These are phyloP conservation scores for Colletotrichum cordylinicola DNA, from an alignment of 2,329 filamentous ascomycete genomes.

Conservation along the genomic window DNA sequence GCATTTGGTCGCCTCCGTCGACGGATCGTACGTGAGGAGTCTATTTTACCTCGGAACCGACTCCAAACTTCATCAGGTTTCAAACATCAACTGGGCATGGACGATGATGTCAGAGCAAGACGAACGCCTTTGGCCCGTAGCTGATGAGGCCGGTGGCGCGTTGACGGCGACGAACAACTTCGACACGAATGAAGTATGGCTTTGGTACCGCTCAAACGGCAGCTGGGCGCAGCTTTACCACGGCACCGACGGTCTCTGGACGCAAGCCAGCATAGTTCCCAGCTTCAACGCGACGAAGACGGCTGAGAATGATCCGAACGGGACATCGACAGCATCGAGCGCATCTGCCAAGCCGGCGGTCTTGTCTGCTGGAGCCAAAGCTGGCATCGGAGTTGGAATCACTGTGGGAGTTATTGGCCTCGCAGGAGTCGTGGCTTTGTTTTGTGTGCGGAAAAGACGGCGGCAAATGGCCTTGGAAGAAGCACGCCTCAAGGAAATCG, in stretches of 20 bases:
- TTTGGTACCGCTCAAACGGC: slow-evolving; percentile 40
- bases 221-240: slow-evolving; percentile 35
- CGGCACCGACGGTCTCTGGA: slow-evolving; percentile 34
- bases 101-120: slow-evolving; percentile 26
- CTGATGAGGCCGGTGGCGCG: slow-evolving; percentile 33
- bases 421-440: slow-evolving; percentile 50
- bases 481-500: slow-evolving; percentile 24
- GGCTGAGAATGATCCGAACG: background rate
- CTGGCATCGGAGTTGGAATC: slow-evolving; percentile 61
- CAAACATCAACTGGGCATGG: slow-evolving; percentile 35
- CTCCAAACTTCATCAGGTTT: slow-evolving; percentile 34
- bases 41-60: slow-evolving; percentile 45
- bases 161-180: slow-evolving; percentile 35
- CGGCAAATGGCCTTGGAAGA: slow-evolving; percentile 29
- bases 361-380: slow-evolving; percentile 56
- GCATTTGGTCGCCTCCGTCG: slow-evolving; percentile 22
- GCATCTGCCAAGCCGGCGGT: slow-evolving; percentile 33
- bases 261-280: slow-evolving; percentile 29
- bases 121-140: slow-evolving; percentile 31
- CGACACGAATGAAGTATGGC: slow-evolving; percentile 26
- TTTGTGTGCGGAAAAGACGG: slow-evolving; percentile 48
- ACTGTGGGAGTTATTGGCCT: slow-evolving; percentile 48
- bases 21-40: slow-evolving; percentile 24
- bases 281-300: slow-evolving; percentile 26
- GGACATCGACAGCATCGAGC: slow-evolving; percentile 30